Conservation (phyloP, 345 rosid species). For the Eucalyptus curtisii region DNA sequence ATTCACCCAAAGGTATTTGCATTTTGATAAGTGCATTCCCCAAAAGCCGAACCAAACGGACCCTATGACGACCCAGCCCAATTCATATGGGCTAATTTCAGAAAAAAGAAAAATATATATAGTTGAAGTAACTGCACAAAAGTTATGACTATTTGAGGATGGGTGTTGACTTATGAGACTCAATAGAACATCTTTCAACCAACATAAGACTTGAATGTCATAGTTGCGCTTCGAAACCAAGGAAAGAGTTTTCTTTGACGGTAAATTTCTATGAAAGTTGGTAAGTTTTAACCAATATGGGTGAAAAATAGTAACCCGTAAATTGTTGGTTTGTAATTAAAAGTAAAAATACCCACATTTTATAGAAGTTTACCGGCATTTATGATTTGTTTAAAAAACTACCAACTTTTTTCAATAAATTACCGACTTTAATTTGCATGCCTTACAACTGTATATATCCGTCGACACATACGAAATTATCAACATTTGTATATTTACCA, state of each 20-base stretch:
- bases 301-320: not conserved
- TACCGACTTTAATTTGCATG: not conserved
- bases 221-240: not conserved
- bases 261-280: not conserved
- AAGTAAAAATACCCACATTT: not conserved
- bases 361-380: not conserved
- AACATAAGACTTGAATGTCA: not conserved
- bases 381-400: not conserved
- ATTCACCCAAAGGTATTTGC: too few species aligned
- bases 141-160: not conserved
- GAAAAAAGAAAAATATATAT: not conserved
- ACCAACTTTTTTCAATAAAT: not conserved
- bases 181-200: not conserved
- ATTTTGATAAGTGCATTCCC: too few species aligned
- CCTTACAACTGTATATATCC: not conserved
- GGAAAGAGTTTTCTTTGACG: not conserved
- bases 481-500: not conserved
- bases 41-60: too few species aligned
- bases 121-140: not conserved
- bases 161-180: not conserved
- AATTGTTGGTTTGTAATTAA: not conserved
- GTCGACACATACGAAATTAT: not conserved
- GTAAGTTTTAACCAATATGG: not conserved
- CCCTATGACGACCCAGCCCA: not conserved
- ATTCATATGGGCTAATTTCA: not conserved